phyloP scores from a whole-genome alignment of 2,329 filamentous ascomycete genomes.

The Sporothrix globosa region DNA sequence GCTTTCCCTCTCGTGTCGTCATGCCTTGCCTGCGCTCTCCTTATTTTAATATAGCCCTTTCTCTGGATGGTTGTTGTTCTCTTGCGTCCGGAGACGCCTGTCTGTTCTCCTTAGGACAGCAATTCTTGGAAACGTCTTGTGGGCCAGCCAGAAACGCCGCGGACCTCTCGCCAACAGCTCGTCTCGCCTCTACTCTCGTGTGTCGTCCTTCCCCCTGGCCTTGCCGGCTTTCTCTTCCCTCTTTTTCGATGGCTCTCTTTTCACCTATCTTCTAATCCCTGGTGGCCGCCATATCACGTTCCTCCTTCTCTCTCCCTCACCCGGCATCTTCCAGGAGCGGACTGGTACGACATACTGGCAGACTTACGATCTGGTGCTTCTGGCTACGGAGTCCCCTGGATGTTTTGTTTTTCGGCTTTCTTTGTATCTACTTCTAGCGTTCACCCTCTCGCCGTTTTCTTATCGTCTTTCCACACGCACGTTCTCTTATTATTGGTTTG shows the following conservation, averaged over 20 bases:
- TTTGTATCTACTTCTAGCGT: neutral
- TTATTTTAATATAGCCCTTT: neutral
- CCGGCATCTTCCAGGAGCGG: constrained; percentile 22
- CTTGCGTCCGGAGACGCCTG: neutral
- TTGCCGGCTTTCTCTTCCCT: constrained; percentile 3
- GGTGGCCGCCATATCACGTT: neutral
- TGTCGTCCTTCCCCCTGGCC: constrained; percentile 22
- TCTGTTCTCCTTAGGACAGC: neutral
- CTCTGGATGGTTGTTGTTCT: constrained; percentile 5
- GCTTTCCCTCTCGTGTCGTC: constrained; percentile 9
- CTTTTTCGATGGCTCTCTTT: neutral
- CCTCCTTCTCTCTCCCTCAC: neutral
- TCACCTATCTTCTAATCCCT: neutral
- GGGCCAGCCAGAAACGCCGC: constrained; percentile 29
- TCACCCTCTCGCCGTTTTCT: neutral
- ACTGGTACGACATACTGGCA: constrained; percentile 8
- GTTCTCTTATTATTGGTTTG: constrained; percentile 8
- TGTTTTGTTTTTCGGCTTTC: constrained; percentile 19
- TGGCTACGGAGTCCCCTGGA: constrained; percentile 25
- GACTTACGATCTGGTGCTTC: constrained; percentile 20
- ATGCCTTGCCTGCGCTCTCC: neutral
- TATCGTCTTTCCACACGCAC: too few relatives aligned
- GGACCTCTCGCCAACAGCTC: neutral
- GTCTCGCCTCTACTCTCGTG: constrained; percentile 24
- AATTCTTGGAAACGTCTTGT: constrained; percentile 31